Evolutionary conservation across 2,329 filamentous ascomycete genomes (phyloP).

Genomic region (Atkinsonella hypoxylon): DNA sequence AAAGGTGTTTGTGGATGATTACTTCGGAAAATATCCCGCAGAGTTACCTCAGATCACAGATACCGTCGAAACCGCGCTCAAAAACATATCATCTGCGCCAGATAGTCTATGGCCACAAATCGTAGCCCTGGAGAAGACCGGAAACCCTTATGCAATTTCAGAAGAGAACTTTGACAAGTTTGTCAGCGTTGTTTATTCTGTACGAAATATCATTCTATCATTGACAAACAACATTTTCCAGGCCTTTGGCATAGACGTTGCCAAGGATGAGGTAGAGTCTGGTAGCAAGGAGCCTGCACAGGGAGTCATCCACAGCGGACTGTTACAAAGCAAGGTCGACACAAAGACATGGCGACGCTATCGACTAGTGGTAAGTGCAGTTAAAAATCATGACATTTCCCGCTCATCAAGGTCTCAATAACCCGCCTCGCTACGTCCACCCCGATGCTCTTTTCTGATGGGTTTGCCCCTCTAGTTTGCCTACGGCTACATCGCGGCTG

Average conservation of each 20-base stretch:
- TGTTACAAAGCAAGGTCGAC: constrained; percentile 9
- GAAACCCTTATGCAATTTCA: constrained; percentile 2
- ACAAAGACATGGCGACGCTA: constrained; percentile 13
- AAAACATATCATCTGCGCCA: constrained; percentile 16
- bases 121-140: constrained; percentile 5
- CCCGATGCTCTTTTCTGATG: not conserved
- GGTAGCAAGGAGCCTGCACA: not conserved
- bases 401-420: not conserved
- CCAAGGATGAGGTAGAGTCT: constrained; percentile 4
- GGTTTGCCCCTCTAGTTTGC: constrained; percentile 16
- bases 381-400: not conserved
- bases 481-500: constrained; percentile 22
- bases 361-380: constrained; percentile 18
- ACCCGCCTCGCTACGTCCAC: not conserved
- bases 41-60: constrained; percentile 11
- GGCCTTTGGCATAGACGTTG: constrained; percentile 20
- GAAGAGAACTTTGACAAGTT: not conserved
- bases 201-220: constrained; percentile 9
- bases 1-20: constrained; percentile 8
- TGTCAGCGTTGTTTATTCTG: constrained; percentile 4
- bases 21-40: constrained; percentile 17
- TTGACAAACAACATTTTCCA: constrained; percentile 20
- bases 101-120: constrained; percentile 17
- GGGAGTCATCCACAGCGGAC: not conserved
- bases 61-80: constrained; percentile 14